Evolutionary conservation across 1,284 basidiomycete genomes (phyloP).

Genomic region (Cutaneotrichosporon dermatis): DNA sequence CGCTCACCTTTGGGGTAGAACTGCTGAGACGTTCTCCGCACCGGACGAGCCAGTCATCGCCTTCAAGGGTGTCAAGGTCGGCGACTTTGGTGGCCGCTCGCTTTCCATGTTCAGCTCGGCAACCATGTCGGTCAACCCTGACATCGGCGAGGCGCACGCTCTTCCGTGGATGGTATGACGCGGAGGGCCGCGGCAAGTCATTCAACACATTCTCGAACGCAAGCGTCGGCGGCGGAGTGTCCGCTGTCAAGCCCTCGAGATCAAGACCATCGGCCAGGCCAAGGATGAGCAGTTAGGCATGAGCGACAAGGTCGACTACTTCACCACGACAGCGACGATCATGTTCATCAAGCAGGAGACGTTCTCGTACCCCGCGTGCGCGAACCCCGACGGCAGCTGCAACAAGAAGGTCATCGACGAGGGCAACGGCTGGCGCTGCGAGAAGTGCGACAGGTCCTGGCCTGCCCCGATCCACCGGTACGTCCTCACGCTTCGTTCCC

Average conservation of each 20-base stretch:
- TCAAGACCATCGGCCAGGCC: slow-evolving; percentile 74
- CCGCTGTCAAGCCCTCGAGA: slow-evolving; percentile 58
- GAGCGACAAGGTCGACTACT: slow-evolving; percentile 75
- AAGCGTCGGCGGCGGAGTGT: slow-evolving; percentile 38
- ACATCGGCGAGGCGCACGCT: slow-evolving; percentile 76
- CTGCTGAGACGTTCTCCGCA: slow-evolving; percentile 73
- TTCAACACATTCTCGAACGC: slow-evolving; percentile 68
- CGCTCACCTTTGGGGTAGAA: slow-evolving; percentile 97
- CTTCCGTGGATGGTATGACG: slow-evolving; percentile 88
- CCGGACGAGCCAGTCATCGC: slow-evolving; percentile 68
- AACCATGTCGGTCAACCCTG: slow-evolving; percentile 78
- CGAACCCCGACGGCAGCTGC: slow-evolving; percentile 61
- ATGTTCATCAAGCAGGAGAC: slow-evolving; percentile 85
- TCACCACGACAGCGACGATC: slow-evolving; percentile 76
- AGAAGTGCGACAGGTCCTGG: slow-evolving; percentile 81
- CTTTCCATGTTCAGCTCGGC: slow-evolving; percentile 67
- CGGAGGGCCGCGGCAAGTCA: slow-evolving; percentile 57
- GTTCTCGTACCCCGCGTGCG: slow-evolving; percentile 87
- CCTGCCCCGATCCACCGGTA: slow-evolving; percentile 76
- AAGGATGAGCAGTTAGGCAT: slow-evolving; percentile 74
- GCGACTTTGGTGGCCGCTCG: slow-evolving; percentile 87
- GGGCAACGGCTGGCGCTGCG: slow-evolving; percentile 76
- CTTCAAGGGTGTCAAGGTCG: slow-evolving; percentile 92
- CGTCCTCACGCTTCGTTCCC: slow-evolving; percentile 23
- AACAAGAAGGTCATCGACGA: slow-evolving; percentile 84